Base-by-base conservation (phyloP, 2,329 filamentous ascomycete species). In the Penicillium thymicola region DNA sequence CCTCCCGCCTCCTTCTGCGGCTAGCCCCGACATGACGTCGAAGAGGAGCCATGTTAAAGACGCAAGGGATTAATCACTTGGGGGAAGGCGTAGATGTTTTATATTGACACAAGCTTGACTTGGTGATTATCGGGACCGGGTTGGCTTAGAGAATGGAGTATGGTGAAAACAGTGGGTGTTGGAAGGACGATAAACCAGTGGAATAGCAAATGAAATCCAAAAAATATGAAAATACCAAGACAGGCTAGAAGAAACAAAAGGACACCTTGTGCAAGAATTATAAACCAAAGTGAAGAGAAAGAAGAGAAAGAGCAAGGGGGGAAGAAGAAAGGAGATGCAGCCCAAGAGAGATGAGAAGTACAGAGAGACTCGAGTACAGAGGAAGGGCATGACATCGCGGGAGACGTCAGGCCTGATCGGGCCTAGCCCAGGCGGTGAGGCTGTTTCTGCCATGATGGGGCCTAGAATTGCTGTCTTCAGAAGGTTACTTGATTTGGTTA, bases 1-100 rank as follows among this genome's bases (percentile, higher is more conserved):
- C 79, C 56, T 79, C 76, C 56, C 70, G 70, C 59, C 76, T 72
- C 65, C 74, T 70, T 58, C 78, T 72, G 61, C 77, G 72, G 64
- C 77, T 78, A 47, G 75, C 71, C 58, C 76, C 72, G 55, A 79
- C 75, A 51, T 76, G 73, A 66, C 72, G 75, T 67, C 73, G 72
- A 66, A 70, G 72, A 55, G 72, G 72, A 66, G 74, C 75, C 78
- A 80, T 80, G 59, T 11, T 58, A 32, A 34, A 43, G 11, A 45
- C 30, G 18, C 41, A 48, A 43, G 36, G 25, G 38, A 49, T 44
- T 45, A 27, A 44, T 21, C 21, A 18, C 28, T 47, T 54, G 23
- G 21, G 44, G 43, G 18, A 34, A 28, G 32, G 32, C 36, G 54
- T 40, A 27, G 16, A 28, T 25, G 5, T 40, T 45, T 38, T 50